Base-by-base conservation (phyloP, 306 rosid genomes). In the Elaeagnus macrophylla region DNA sequence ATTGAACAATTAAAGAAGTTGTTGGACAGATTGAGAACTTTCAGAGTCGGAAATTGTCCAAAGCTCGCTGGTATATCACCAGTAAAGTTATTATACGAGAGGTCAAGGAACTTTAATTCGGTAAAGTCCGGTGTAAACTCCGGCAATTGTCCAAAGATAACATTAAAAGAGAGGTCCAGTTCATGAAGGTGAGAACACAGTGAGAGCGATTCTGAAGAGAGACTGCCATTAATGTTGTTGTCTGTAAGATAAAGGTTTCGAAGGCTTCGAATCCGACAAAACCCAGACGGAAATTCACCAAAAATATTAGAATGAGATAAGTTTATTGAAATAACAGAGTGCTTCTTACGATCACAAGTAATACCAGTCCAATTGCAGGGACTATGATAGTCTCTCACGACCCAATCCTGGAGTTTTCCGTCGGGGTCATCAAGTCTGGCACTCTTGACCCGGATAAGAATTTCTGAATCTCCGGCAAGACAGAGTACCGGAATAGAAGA, bases 321-420 rank as follows among this genome's bases (percentile, higher is more conserved):
- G 56, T 84, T 77, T 6, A 91, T 64, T 1, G 95, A 64, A 37
- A 80, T 32, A 17, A 91, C 68, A 0, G 78, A 72, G 8, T 3
- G 41, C 37, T 71, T 67, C 1, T 20, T 14, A 7, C 48, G 5
- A 39, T 80, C 87, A 64, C 96, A 87, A 39, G 75, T 69, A 50
- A 91, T 70, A 9, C 94, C 96, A 3, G 78, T 59, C 95, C 95
- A 91, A 54, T 61, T 69, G 66, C 96, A 91, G 14, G 89, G 81
- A 57, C 41, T 62, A 6, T 39, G 52, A 2, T 49, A 25, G 10
- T 9, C 7, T 57, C 61, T 68, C 0, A 65, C 70, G 32, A 68
- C 56, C 96, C 94, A 91, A 14, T 69, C 52, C 7, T 64, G 36
- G 39, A 87, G 91, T 48, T 39, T 61, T 7, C 68, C 71, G 43